A percentile compares a stretch with the other conserved stretches of the same genome.
phyloP scores from a whole-genome alignment of 2,329 filamentous ascomycete species.

The Clonostachys chloroleuca region DNA sequence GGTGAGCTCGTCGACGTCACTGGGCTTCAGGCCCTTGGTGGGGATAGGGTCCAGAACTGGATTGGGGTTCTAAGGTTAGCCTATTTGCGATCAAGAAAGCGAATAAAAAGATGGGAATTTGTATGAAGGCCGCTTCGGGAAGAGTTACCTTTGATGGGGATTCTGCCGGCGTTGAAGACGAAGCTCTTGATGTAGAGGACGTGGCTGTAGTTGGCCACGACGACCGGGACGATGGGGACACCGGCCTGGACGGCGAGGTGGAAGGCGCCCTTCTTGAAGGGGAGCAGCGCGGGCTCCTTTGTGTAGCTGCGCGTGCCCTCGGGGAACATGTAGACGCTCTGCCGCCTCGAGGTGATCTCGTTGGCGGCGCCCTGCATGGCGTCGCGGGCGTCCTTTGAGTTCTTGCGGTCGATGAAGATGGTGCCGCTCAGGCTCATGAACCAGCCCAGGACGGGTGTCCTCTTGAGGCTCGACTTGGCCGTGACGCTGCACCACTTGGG shows the following conservation, averaged over 20 bases:
- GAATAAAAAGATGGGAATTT: conserved; percentile 2
- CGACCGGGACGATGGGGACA: conserved; percentile 86
- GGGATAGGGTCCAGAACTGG: conserved; percentile 76
- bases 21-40: conserved; percentile 66
- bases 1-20: conserved; percentile 74
- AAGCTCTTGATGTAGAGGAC: conserved; percentile 60
- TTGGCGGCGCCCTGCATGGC: conserved; percentile 80
- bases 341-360: conserved; percentile 68
- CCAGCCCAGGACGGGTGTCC: conserved; percentile 84
- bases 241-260: conserved; percentile 92
- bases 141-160: conserved; percentile 69
- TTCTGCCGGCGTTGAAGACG: conserved; percentile 62
- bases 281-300: conserved; percentile 73
- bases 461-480: conserved; percentile 80
- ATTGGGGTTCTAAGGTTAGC: background rate
- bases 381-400: conserved; percentile 74
- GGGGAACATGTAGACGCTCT: conserved; percentile 83
- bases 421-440: conserved; percentile 87
- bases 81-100: conserved; percentile 1
- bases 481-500: conserved; percentile 90
- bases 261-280: conserved; percentile 99
- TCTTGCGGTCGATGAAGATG: conserved; percentile 92
- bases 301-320: conserved; percentile 93
- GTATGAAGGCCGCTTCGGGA: background rate
- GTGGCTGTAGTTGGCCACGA: conserved; percentile 76